Evolutionary conservation across 106 monocot genomes (phyloP), one percentile per base, ranked within the genome.

Genomic region (Allium sativum): DNA sequence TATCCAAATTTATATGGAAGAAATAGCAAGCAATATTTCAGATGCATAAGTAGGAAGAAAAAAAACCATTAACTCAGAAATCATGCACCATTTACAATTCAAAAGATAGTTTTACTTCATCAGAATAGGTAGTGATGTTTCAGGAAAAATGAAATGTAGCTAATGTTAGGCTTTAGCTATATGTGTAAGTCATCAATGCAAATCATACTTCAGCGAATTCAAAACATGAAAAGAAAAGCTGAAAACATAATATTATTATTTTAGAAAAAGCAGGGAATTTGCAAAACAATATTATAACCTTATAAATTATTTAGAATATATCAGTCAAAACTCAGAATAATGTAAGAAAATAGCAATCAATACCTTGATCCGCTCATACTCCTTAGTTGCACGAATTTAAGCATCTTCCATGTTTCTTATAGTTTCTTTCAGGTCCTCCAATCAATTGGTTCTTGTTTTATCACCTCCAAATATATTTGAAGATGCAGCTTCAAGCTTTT

Each of bases 311-410:
- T 56, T 6, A 40, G 11, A n/a, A n/a, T 11, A 22, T 42, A 8
- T 1, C 7, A 10, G 15, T 45, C 45, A n/a, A 61, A 45, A 13
- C 50, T 21, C 21, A 64, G 12, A 8, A 50, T 47, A 21, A 5
- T 8, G 40, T 48, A 44, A 17, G 15, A 55, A n/a, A n/a, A n/a
- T 31, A 59, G n/a, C 11, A 42, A 65, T 9, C 45, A 48, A 42
- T 79, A 95, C 94, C 94, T 90, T 95, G 52, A 95, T 90, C 9
- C 74, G 76, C 58, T 95, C 90, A 70, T 95, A 95, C 59, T 86
- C 86, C 78, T 65, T 77, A 65, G 79, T 46, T 17, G 90, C 94
- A 53, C 71, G 70, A 70, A 21, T 64, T 77, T 95, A 90, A 21
- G 86, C 84, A 77, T 90, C 90, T 76, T 90, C 86, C 9, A 84